Evolutionary conservation across 305 asterid species (phyloP).

Genomic region (Plantago coronopus): DNA sequence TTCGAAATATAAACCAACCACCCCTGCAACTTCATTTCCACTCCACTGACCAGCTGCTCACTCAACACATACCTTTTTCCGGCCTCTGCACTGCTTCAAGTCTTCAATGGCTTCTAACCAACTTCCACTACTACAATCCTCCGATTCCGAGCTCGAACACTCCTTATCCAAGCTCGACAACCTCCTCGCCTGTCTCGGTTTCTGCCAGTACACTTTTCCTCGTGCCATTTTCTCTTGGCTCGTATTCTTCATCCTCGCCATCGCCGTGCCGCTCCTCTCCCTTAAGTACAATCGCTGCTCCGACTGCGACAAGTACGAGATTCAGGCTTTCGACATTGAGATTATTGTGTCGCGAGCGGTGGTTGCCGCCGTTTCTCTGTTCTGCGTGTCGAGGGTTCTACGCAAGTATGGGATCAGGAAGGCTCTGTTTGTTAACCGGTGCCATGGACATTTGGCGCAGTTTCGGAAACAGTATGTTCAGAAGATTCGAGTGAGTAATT

Average conservation of each 20-base stretch:
- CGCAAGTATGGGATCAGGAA: slow-evolving; percentile 55
- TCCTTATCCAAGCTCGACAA: slow-evolving; percentile 37
- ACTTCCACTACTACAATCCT: slow-evolving; percentile 1
- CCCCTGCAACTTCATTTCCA: too few species aligned
- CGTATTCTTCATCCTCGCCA: slow-evolving; percentile 41
- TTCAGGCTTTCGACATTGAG: slow-evolving; percentile 54
- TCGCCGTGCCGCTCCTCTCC: slow-evolving; percentile 44
- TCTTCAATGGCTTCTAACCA: background rate
- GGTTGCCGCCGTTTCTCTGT: slow-evolving; percentile 63
- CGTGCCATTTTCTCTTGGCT: slow-evolving; percentile 47
- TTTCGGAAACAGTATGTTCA: slow-evolving; percentile 45
- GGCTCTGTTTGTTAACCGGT: slow-evolving; percentile 59
- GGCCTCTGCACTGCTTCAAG: too few species aligned
- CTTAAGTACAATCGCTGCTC: slow-evolving; percentile 36
- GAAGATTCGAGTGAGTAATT: slow-evolving; percentile 44
- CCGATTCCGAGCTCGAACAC: slow-evolving; percentile 38
- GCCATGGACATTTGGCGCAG: slow-evolving; percentile 47
- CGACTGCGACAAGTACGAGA: slow-evolving; percentile 52
- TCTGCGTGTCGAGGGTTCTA: slow-evolving; percentile 55
- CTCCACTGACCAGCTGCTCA: background rate
- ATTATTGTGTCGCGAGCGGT: slow-evolving; percentile 43
- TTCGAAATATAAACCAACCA: too few species aligned
- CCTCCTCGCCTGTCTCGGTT: slow-evolving; percentile 55
- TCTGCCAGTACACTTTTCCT: slow-evolving; percentile 32
- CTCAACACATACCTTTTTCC: background rate